Conservation (phyloP, 495 filamentous ascomycete genomes). For the Talaromyces proteolyticus region DNA sequence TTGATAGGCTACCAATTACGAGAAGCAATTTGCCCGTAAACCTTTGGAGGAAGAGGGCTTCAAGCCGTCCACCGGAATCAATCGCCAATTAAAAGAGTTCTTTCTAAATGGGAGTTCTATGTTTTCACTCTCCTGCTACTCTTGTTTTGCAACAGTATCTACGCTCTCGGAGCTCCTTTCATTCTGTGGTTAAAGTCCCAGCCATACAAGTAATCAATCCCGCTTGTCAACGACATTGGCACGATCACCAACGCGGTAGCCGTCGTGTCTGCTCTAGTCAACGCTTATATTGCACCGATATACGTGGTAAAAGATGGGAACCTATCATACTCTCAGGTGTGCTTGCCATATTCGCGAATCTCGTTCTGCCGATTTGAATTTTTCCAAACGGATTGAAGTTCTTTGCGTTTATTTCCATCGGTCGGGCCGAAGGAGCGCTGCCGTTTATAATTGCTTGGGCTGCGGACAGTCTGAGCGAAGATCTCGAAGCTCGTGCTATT, state of each 20-base stretch:
- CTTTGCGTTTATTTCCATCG: neutral
- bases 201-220: neutral
- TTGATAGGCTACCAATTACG: neutral
- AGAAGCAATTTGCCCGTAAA: neutral
- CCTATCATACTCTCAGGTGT: neutral
- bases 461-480: neutral
- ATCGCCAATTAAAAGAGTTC: neutral
- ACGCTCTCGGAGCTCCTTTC: neutral
- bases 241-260: neutral
- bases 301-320: neutral
- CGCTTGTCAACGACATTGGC: neutral
- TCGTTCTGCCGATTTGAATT: neutral
- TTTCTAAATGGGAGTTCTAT: neutral
- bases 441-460: neutral
- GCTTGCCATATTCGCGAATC: neutral
- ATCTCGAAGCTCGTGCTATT: neutral
- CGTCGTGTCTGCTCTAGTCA: neutral
- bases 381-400: neutral
- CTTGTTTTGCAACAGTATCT: neutral
- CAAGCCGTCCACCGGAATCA: neutral
- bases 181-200: neutral
- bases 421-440: neutral
- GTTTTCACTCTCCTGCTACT: neutral
- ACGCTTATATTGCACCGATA: neutral
- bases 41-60: neutral